Base-by-base conservation (phyloP, 2,329 filamentous ascomycete species). In the Cladosporium sp. region DNA sequence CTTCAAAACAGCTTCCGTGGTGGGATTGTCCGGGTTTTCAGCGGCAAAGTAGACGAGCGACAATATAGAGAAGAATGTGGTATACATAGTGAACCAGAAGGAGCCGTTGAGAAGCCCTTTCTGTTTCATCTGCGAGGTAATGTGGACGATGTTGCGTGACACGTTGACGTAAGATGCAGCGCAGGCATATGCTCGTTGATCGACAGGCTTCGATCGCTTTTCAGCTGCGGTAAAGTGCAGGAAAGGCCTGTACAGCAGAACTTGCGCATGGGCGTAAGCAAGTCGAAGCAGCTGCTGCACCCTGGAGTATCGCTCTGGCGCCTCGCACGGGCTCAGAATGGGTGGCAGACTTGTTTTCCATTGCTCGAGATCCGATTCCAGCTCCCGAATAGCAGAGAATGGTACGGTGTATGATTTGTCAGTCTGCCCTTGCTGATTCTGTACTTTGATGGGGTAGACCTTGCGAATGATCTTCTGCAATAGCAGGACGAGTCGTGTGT, bases 1-100 rank as follows among this genome's bases (percentile, higher is more conserved):
- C 55, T 87, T 87, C 60, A 97, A 78, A 20, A 97, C 88, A 62
- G 96, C 92, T 54, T 88, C 82, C 5, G 88, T 87, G 1, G 87
- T 88, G 3, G 82, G 77, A 67, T 88, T 90, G 61, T 89, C 85
- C 1, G 88, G 88, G 63, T 93, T 93, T 70, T 93, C 90, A 14
- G 91, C 78, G 0, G 89, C 88, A 69, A 89, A 93, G 69, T 90
- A 94, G 1, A 93, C 80, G 47, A 94, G 78, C 0, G 90, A 90
- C 34, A 94, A 77, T 34, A 93, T 88, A 14, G 88, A 87, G 69
- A 92, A 92, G 74, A 91, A 92, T 15, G 89, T 88, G 2, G 89
- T 91, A 69, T 91, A 93, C 70, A 93, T 84, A 65, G 89, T 88
- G 69, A 93, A 93, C 90, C 90, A 94, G 72, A 91, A 92, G 0